Base-by-base conservation (phyloP, 2,329 filamentous ascomycete genomes). In the Immersiporthe knoxdaviesiana region DNA sequence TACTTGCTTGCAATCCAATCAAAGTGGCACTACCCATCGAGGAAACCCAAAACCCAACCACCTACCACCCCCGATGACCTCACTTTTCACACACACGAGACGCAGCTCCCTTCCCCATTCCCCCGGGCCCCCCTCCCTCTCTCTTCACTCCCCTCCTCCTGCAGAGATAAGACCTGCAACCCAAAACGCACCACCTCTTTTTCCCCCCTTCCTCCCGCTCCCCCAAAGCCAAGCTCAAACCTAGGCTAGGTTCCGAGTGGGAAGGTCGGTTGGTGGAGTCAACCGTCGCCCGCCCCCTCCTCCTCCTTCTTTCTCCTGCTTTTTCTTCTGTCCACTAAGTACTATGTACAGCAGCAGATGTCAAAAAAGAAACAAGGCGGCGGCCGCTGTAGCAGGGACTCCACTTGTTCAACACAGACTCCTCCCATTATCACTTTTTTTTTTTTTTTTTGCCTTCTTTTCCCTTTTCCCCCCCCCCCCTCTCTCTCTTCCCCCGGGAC, bases 331-430 rank as follows among this genome's bases (percentile, higher is more conserved):
- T 39, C 35, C 35, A 4, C 35, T 4, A 35, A 35, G 8, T 4
- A 4, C 35, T 35, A 4, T 35, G 35, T 54, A 16, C 24, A 27
- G 8, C n/a, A 8, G n/a, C n/a, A n/a, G n/a, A n/a, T n/a, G n/a
- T n/a, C n/a, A 11, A 30, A 54, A 16, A 44, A 18, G 41, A 44
- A 6, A 3, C 12, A 41, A 16, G 16, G 41, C 41, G 6, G 44
- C 44, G 44, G 44, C 44, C 4, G 24, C 52, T 30, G 24, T 27
- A 27, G 52, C 52, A 14, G 37, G 4, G 14, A 30, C 30, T 11
- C 56, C 56, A 59, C 56, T 59, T 59, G 56, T 59, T 59, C 56
- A 59, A 59, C 56, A 59, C 56, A 59, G 56, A 59, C 56, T 35
- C 35, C 37, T 59, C 30, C 32, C 56, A 59, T 59, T 32, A 21